Base-by-base conservation (phyloP, 441 rosid genomes). In the Populus hybrid region DNA sequence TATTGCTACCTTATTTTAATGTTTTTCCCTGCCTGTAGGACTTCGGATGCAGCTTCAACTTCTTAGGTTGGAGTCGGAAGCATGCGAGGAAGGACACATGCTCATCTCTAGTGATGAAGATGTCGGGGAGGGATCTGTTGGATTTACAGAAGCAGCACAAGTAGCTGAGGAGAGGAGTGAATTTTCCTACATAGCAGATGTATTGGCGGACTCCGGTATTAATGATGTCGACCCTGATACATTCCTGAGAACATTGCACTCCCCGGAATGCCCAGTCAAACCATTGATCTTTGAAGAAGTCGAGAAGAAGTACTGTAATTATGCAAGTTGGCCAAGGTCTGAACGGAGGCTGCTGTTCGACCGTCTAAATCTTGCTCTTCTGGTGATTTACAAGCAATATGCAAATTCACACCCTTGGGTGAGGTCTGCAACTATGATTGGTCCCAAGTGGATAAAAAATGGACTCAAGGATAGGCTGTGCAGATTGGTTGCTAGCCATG, bases 11-110 rank as follows among this genome's bases (percentile, higher is more conserved):
- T 16, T 32, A 0, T 69, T 11, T 42, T 1, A 10, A 10, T 10
- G 23, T 70, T 76, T 16, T 61, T 30, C 32, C 68, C 35, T 28
- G 59, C 67, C 2, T 21, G 35, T 64, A 97, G 99, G 98, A 68
- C 99, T 97, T 64, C 86, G 98, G 73, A 85, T 87, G 95, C 99
- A 95, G 86, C 97, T 97, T 77, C 91, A 95, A 77, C 91, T 94
- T 18, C 95, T 97, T 40, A 97, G 92, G 80, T 84, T 86, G 70
- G 97, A 91, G 83, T 91, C 97, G 24, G 92, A 90, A 72, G 73
- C 88, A 72, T 90, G 90, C 61, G 83, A 75, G 5, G 99, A 91
- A 81, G 93, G 92, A 72, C 80, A 80, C 68, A 84, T 87, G 88
- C 80, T 85, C 4, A 66, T 91, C 83, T 89, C 95, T 8, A 89